Base-by-base conservation (phyloP, 2,329 filamentous ascomycete genomes). In the Hypoxylon sp. region DNA sequence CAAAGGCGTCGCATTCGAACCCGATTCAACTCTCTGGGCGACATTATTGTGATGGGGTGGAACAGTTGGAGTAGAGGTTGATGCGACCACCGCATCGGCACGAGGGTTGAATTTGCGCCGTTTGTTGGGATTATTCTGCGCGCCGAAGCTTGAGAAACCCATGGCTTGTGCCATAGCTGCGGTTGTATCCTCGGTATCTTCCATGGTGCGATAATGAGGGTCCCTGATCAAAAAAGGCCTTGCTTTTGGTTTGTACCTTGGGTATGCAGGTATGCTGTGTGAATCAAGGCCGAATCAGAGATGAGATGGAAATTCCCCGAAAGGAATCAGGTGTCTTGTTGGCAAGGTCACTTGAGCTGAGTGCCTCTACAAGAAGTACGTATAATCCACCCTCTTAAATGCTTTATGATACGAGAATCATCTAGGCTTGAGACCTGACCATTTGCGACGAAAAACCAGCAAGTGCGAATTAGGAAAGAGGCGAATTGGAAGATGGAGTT, bases 71-170 rank as follows among this genome's bases (percentile, higher is more conserved):
- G 77, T 55, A 71, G 75, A 61, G 57, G 65, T 74, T 19, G 78
- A 73, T 69, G 76, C 76, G 71, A 75, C 75, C 64, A 75, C 59
- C 75, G 74, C 60, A 71, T 78, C 73, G 72, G 75, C 87, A 53
- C 80, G 81, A 28, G 85, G 82, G 74, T 91, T 89, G 78, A 88
- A 90, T 75, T 90, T 90, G 67, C 91, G 86, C 77, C 91, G 91
- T 78, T 91, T 92, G 46, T 83, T 83, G 1, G 85, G 81, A 2
- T 79, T 80, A 57, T 81, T 77, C 71, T 86, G 82, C 9, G 80
- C 79, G 71, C 91, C 91, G 75, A 94, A 94, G 63, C 87, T 85
- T 7, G 89, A 86, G 79, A 94, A 94, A 69, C 92, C 92, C 89
- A 94, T 91, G 50, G 87, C 85, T 45, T 87, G 86, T 21, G 89